phyloP scores from a whole-genome alignment of 176 grass and related monocot genomes.

The Pontederia crassipes region DNA sequence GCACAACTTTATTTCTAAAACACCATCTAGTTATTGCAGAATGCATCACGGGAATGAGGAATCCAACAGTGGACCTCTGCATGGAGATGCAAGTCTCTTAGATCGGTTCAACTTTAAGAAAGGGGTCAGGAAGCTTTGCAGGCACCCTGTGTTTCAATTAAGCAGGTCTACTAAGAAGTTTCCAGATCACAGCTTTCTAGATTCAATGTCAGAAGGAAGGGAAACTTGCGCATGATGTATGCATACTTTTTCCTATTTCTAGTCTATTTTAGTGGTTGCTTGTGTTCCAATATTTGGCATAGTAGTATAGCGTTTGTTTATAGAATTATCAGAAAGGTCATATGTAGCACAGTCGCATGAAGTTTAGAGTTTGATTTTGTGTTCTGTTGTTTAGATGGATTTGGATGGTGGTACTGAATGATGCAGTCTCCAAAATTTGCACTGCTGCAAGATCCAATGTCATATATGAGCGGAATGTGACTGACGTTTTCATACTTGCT shows the following conservation, averaged over 20 bases:
- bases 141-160: constrained; percentile 87
- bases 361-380: too few species aligned
- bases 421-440: too few species aligned
- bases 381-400: too few species aligned
- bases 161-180: constrained; percentile 71
- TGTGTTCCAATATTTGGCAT: background rate
- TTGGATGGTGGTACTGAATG: too few species aligned
- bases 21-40: constrained; percentile 10
- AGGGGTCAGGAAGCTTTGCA: constrained; percentile 70
- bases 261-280: background rate
- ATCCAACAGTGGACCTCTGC: constrained; percentile 36
- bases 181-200: constrained; percentile 40
- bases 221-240: constrained; percentile 69
- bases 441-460: too few species aligned
- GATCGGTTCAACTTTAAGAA: constrained; percentile 86
- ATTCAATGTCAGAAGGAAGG: constrained; percentile 49
- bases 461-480: too few species aligned
- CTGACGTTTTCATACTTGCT: too few species aligned
- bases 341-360: too few species aligned
- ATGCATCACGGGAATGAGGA: constrained; percentile 8
- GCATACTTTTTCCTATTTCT: background rate
- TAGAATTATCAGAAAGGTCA: too few species aligned
- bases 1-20: constrained; percentile 20
- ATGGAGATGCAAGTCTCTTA: constrained; percentile 26
- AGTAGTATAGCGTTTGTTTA: too few species aligned